phyloP scores from a whole-genome alignment of 1,139 yeast genomes.

The Pichia sp. region DNA sequence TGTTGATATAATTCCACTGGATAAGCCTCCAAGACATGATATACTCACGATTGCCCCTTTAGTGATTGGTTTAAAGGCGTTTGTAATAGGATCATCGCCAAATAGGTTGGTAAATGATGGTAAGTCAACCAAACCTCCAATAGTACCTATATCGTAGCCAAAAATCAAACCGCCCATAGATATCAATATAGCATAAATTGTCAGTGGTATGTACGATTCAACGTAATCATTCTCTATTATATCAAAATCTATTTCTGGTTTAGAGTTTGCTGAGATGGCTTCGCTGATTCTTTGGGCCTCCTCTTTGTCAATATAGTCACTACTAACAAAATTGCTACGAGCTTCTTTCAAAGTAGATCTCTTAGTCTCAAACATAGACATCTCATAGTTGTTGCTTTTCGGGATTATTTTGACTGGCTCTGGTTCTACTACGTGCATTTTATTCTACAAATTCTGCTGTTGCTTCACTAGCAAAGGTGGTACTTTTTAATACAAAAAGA shows the following conservation, averaged over 20 bases:
- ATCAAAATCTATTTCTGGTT: background rate
- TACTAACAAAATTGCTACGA: no score
- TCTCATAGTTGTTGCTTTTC: no score
- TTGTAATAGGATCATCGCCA: constrained; percentile 31
- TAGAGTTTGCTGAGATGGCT: background rate
- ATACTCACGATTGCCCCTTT: constrained; percentile 54
- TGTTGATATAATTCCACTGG: constrained; percentile 57
- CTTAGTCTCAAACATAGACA: no score
- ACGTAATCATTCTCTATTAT: background rate
- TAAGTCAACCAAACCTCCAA: constrained; percentile 61
- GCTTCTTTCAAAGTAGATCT: no score
- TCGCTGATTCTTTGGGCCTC: background rate
- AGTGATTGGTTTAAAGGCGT: constrained; percentile 29
- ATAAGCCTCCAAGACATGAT: constrained; percentile 64
- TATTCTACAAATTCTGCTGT: no score
- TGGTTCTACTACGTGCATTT: no score
- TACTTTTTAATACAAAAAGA: no score
- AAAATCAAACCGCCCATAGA: constrained; percentile 64
- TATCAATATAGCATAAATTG: constrained; percentile 27
- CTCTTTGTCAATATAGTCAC: background rate
- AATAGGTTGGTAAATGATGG: constrained; percentile 40
- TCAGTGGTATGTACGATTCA: constrained; percentile 1
- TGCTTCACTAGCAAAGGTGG: no score
- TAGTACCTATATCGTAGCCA: constrained; percentile 71
- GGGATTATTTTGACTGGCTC: no score